Evolutionary conservation across 176 grass and related monocot species (phyloP).

Genomic region (Pontederia crassipes): DNA sequence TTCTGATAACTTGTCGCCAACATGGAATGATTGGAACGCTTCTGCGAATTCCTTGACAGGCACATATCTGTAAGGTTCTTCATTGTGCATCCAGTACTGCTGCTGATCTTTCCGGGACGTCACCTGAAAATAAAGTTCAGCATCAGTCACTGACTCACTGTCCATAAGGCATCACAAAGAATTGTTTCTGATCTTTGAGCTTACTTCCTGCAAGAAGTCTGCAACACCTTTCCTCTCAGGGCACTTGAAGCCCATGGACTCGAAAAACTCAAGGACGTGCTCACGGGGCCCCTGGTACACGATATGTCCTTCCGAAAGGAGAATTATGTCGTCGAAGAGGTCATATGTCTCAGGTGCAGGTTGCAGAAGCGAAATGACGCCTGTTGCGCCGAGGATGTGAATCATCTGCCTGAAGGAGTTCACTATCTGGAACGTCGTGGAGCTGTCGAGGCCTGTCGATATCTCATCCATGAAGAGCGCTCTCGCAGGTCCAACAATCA

Average conservation of each 20-base stretch:
- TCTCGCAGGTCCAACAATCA: slow-evolving; percentile 64
- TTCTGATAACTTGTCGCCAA: slow-evolving; percentile 26
- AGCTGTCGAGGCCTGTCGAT: slow-evolving; percentile 92
- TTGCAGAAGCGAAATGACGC: slow-evolving; percentile 71
- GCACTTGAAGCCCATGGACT: slow-evolving; percentile 64
- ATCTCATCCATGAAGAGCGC: slow-evolving; percentile 95
- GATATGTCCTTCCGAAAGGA: slow-evolving; percentile 67
- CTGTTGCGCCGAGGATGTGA: slow-evolving; percentile 65
- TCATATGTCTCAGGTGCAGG: slow-evolving; percentile 76
- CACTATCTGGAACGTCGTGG: slow-evolving; percentile 81
- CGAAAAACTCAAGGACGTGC: slow-evolving; percentile 70
- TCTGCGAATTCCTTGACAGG: slow-evolving; percentile 41
- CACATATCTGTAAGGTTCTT: slow-evolving; percentile 39
- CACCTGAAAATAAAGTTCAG: slow-evolving; percentile 13
- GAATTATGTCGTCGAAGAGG: slow-evolving; percentile 73
- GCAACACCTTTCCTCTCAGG: slow-evolving; percentile 78
- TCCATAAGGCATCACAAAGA: too few relatives aligned
- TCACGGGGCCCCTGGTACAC: slow-evolving; percentile 77
- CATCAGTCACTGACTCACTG: not conserved
- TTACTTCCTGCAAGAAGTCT: slow-evolving; percentile 85
- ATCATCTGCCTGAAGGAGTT: slow-evolving; percentile 68
- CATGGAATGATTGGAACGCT: slow-evolving; percentile 49
- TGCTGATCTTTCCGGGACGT: slow-evolving; percentile 63
- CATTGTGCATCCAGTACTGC: slow-evolving; percentile 45
- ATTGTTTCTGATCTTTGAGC: not conserved